Conservation (phyloP, 352 stramenopile genomes). For the Phytophthora palmivora region DNA sequence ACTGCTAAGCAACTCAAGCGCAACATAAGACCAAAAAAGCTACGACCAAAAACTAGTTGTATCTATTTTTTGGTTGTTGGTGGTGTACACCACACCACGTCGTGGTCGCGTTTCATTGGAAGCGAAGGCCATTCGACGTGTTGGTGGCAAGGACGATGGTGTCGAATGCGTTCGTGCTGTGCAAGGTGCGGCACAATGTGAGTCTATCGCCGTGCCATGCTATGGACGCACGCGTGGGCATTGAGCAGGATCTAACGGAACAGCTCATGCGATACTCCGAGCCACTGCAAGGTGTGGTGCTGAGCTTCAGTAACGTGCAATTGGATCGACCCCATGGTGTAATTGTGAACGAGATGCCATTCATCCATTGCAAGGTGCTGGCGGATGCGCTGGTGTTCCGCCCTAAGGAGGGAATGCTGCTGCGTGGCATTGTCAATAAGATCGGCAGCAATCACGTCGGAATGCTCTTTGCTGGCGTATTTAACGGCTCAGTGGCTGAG, state of each 20-base stretch:
- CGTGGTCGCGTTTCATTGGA: conserved; percentile 34
- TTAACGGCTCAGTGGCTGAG: conserved; percentile 84
- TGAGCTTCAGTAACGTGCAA: conserved; percentile 76
- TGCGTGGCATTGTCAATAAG: conserved; percentile 80
- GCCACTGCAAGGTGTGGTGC: conserved; percentile 68
- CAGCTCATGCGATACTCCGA: conserved; percentile 88
- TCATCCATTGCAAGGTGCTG: conserved; percentile 82
- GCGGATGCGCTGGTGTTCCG: conserved; percentile 80
- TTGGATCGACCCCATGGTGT: conserved; percentile 59
- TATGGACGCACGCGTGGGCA: conserved; percentile 65
- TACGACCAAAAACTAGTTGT: too few species aligned
- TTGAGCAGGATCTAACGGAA: conserved; percentile 77
- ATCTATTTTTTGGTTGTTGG: too few species aligned
- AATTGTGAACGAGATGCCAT: conserved; percentile 89
- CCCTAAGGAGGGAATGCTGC: conserved; percentile 65
- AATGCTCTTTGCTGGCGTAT: conserved; percentile 83
- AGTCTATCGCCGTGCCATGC: conserved; percentile 82
- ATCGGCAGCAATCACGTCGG: conserved; percentile 89
- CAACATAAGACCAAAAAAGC: conserved; percentile 6
- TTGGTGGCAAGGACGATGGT: conserved; percentile 28
- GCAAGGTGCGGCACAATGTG: conserved; percentile 72
- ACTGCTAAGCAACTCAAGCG: conserved; percentile 1
- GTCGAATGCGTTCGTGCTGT: conserved; percentile 60
- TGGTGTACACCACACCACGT: background rate
- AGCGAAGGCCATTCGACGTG: conserved; percentile 31